Evolutionary conservation across 164 flowering plant species (phyloP).

Genomic region (Magnolia sinica): DNA sequence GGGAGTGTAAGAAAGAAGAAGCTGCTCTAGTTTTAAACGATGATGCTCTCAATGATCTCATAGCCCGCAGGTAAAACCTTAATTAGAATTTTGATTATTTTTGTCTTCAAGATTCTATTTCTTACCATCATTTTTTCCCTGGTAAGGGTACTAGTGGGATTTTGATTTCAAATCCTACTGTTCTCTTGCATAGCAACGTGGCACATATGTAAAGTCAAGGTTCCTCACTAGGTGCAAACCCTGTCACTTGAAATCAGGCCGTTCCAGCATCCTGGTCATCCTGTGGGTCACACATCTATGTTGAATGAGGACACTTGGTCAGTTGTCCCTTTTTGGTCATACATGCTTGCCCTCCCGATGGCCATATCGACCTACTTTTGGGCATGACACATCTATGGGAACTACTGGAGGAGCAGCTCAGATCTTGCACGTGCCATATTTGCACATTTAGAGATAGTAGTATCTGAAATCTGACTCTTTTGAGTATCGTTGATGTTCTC

Average conservation of each 20-base stretch:
- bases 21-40: conserved; percentile 87
- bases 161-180: neutral
- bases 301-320: too few relatives aligned
- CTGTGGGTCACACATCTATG: neutral
- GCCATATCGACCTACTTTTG: neutral
- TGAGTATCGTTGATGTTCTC: neutral
- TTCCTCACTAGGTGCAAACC: neutral
- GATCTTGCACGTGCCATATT: neutral
- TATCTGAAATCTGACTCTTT: neutral
- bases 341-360: neutral
- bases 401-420: neutral
- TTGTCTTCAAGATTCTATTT: too few relatives aligned
- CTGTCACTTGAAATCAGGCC: neutral
- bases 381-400: neutral
- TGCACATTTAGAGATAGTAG: neutral
- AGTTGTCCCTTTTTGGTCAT: neutral
- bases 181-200: neutral
- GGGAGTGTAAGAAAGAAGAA: conserved; percentile 98
- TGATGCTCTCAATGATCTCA: conserved; percentile 79
- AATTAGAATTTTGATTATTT: neutral
- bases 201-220: neutral
- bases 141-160: neutral
- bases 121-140: neutral
- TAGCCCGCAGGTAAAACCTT: conserved; percentile 78
- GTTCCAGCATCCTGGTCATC: neutral